Conservation (phyloP, 192 early-diverging fungal species). For the Podila horticola region DNA sequence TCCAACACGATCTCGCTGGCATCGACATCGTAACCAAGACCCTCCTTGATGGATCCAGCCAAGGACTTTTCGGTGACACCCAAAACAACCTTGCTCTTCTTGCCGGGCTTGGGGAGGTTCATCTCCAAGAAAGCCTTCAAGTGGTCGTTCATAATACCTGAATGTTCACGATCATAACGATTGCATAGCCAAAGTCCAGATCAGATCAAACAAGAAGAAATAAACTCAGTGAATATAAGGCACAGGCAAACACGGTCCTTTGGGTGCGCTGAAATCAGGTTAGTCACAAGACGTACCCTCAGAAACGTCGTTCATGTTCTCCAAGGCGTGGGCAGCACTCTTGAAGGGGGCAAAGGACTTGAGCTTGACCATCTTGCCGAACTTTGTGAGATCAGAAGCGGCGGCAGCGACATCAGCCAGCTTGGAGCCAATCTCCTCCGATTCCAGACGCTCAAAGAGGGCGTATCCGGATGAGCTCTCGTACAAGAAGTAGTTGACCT, state of each 20-base stretch:
- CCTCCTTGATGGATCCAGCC: constrained; percentile 76
- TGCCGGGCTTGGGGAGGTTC: constrained; percentile 86
- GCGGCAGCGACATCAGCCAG: constrained; percentile 87
- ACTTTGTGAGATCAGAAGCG: constrained; percentile 86
- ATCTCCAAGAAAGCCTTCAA: constrained; percentile 96
- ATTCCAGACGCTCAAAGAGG: constrained; percentile 92
- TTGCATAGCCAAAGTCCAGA: too few relatives aligned
- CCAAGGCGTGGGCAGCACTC: constrained; percentile 94
- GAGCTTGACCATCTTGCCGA: constrained; percentile 90
- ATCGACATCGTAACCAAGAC: constrained; percentile 80
- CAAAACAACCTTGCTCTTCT: constrained; percentile 78
- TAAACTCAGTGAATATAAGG: neutral
- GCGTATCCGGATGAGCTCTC: constrained; percentile 98
- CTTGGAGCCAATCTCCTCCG: constrained; percentile 96
- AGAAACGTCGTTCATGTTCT: constrained; percentile 99
- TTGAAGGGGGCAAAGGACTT: constrained; percentile 98
- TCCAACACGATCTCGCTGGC: constrained; percentile 88
- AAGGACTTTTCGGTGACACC: constrained; percentile 87
- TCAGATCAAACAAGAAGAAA: neutral
- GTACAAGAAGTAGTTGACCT: constrained; percentile 81
- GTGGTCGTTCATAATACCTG: constrained; percentile 87
- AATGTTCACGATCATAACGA: constrained; percentile 47
- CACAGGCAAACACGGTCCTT: neutral
- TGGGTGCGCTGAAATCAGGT: too few relatives aligned
- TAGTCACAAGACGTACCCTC: constrained; percentile 73